A percentile compares a stretch with the other conserved stretches of the same genome.
Evolutionary conservation across 179 eudicot species (phyloP).

Genomic region (Heliamphora pulchella): DNA sequence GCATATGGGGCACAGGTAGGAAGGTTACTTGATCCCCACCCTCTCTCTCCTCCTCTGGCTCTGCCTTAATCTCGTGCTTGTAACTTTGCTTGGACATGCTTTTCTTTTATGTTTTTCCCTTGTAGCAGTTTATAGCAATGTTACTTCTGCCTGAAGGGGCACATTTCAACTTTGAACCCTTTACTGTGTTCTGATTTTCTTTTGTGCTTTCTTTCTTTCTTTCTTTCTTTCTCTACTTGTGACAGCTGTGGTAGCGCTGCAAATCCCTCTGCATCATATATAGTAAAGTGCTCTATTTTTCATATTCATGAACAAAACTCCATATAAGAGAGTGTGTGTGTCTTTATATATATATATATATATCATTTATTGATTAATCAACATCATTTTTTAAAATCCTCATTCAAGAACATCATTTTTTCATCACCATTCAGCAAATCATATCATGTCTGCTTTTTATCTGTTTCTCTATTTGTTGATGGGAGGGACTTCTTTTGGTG

Average conservation of each 20-base stretch:
- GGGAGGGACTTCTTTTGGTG: not conserved
- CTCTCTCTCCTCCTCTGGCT: not conserved
- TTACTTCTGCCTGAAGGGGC: not conserved
- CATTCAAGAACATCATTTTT: too few relatives aligned
- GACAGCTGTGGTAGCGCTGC: not conserved
- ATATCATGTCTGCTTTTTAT: not conserved
- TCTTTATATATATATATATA: not conserved
- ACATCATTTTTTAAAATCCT: not conserved
- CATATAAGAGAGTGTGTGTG: too few relatives aligned
- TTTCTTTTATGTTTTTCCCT: not conserved
- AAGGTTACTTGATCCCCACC: slow-evolving; percentile 3
- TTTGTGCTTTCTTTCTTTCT: not conserved
- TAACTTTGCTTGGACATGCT: not conserved
- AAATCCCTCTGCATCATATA: not conserved
- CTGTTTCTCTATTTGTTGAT: not conserved
- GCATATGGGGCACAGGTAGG: slow-evolving; percentile 70
- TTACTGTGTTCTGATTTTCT: not conserved
- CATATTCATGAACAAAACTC: too few relatives aligned
- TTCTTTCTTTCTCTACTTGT: not conserved
- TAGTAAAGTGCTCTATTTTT: too few relatives aligned
- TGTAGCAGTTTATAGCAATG: not conserved
- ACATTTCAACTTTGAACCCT: not conserved
- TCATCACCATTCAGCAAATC: too few relatives aligned
- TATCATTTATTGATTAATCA: not conserved
- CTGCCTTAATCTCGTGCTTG: not conserved